These are phyloP conservation scores for Ilex paraguariensis DNA, from an alignment of 305 asterid species.

Conservation along the genomic window DNA sequence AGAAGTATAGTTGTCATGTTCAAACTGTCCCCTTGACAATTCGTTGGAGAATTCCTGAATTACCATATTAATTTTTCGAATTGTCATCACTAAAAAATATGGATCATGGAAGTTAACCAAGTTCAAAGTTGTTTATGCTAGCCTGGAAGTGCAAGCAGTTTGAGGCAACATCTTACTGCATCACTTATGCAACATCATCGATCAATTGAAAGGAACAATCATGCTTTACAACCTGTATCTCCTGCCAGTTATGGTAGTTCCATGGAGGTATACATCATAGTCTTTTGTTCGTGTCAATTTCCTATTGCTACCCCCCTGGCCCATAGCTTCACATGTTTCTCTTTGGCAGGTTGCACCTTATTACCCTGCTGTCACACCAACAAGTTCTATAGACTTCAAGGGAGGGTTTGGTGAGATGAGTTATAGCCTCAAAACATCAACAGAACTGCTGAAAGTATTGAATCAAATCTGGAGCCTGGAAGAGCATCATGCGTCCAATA, in stretches of 20 bases:
- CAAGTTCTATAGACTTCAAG: slow-evolving; percentile 73
- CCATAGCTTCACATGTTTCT: background rate
- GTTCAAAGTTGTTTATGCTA: slow-evolving; percentile 13
- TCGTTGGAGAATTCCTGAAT: too few species aligned
- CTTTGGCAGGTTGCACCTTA: slow-evolving; percentile 74
- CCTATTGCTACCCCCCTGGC: background rate
- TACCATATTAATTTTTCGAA: too few species aligned
- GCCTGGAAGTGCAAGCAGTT: slow-evolving; percentile 82
- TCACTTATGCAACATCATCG: slow-evolving; percentile 74
- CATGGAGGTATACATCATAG: slow-evolving; percentile 59
- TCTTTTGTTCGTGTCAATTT: too few species aligned
- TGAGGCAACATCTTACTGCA: slow-evolving; percentile 71
- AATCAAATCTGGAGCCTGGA: slow-evolving; percentile 93
- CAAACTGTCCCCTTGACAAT: too few species aligned
- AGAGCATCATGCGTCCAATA: slow-evolving; percentile 80
- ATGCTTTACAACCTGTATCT: slow-evolving; percentile 75
- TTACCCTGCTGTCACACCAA: slow-evolving; percentile 70
- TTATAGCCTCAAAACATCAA: slow-evolving; percentile 72
- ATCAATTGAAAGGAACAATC: slow-evolving; percentile 46
- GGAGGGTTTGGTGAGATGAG: slow-evolving; percentile 54
- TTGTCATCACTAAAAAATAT: too few species aligned
- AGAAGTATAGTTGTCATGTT: too few species aligned
- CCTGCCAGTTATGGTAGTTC: slow-evolving; percentile 93
- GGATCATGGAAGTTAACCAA: too few species aligned
- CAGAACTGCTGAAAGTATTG: slow-evolving; percentile 78